Conservation (phyloP, 345 rosid genomes). For the Populus tremula region DNA sequence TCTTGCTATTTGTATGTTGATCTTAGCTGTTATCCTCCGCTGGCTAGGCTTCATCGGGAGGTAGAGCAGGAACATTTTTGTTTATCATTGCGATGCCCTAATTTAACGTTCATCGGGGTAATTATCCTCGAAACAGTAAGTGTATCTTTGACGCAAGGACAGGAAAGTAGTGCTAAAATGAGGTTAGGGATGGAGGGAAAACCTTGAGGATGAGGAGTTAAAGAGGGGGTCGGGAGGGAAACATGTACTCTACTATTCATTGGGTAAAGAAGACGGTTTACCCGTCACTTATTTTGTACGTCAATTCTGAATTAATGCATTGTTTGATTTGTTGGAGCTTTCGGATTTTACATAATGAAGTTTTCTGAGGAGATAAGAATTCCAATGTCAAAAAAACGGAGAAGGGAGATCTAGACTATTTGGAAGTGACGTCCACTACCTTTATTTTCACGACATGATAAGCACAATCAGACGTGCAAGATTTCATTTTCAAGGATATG, state of each 20-base stretch:
- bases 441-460: not conserved
- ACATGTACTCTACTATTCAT: not conserved
- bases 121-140: not conserved
- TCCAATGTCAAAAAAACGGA: not conserved
- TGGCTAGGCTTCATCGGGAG: conserved; percentile 74
- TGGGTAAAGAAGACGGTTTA: not conserved
- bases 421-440: not conserved
- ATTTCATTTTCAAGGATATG: not conserved
- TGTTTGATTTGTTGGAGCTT: not conserved
- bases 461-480: not conserved
- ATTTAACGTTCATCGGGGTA: not conserved
- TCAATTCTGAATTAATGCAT: not conserved
- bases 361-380: not conserved
- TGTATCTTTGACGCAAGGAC: not conserved
- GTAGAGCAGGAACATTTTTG: conserved; percentile 21
- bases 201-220: not conserved
- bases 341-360: not conserved
- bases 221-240: not conserved
- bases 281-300: not conserved
- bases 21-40: conserved; percentile 77
- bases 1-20: conserved; percentile 71
- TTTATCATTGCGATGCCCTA: not conserved
- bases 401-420: not conserved
- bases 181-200: not conserved
- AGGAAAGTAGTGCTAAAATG: not conserved